phyloP scores from a whole-genome alignment of 768 basidiomycete genomes.

The Mrakia blollopis region DNA sequence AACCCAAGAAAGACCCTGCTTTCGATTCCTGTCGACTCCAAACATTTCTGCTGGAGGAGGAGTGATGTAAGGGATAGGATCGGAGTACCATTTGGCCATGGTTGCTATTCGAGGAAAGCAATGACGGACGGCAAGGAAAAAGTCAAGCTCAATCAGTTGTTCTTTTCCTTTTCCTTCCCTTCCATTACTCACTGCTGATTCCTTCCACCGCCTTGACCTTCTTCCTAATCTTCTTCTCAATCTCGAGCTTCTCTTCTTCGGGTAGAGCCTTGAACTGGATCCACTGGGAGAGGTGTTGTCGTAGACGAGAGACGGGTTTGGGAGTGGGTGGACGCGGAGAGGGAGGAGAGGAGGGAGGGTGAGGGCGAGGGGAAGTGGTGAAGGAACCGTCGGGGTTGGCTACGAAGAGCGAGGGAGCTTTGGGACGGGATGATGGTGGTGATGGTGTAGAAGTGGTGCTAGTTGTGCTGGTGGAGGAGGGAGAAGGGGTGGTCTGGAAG shows the following conservation, averaged over 20 bases:
- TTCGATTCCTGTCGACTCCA: background rate
- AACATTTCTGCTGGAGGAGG: background rate
- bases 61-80: background rate
- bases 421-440: background rate
- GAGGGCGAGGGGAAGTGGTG: background rate
- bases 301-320: background rate
- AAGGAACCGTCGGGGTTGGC: background rate
- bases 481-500: background rate
- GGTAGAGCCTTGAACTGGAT: background rate
- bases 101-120: background rate
- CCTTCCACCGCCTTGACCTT: background rate
- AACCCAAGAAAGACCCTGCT: background rate
- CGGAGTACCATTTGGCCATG: conserved; percentile 17
- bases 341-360: no score
- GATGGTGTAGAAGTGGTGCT: background rate
- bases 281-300: background rate
- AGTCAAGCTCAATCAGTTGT: background rate
- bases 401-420: background rate
- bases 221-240: conserved; percentile 2
- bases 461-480: background rate
- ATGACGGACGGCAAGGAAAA: background rate
- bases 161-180: background rate
- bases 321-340: no score
- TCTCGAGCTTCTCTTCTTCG: background rate
- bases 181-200: background rate